Evolutionary conservation across 139 green algal genomes (phyloP), one percentile per base, ranked within the genome.

Genomic region (Yamagishiella unicocca): DNA sequence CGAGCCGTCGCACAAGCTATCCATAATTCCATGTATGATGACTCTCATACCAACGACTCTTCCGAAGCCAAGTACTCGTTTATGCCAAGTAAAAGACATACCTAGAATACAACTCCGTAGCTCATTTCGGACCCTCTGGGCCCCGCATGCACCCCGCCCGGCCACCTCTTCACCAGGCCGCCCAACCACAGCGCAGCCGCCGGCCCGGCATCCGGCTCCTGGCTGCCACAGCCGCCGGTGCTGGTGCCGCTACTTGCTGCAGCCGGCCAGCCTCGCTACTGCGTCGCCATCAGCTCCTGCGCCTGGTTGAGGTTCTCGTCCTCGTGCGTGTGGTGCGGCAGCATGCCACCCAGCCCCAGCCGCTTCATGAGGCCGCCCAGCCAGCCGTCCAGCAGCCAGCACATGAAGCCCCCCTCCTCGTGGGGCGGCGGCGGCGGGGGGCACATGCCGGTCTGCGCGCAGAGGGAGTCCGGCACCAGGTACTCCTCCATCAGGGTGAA

Each of bases 401-500:
- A 54, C 25, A 37, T 54, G 29, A 22, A 55, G 70, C 70, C 42
- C 25, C 40, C 38, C 38, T 12, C 14, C 21, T 55, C 27, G 43
- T 22, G n/a, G 29, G 43, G 2, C 70, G 12, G 70, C 19, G n/a
- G 22, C 31, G 64, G 62, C 43, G 80, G 80, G n/a, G 80, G 80
- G 80, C 80, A 86, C 62, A 86, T 62, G 45, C 80, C 80, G 19
- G 64, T 77, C 80, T 86, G 40, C 2, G 45, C 70, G 45, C 87
- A 90, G 55, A 90, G 17, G 12, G 42, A 14, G 58, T 90, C 87
- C 9, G 87, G 87, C 45, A 90, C 71, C 31, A 90, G 79, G 79
- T 90, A 90, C 79, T 90, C 68, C 68, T 87, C 67, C 78, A 90
- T 55, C 54, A 90, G 43, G 4, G 54, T 70, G 79, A 87, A 90